Conservation (phyloP, 805 yeast genomes). For the Pichia thaimueangensis region DNA sequence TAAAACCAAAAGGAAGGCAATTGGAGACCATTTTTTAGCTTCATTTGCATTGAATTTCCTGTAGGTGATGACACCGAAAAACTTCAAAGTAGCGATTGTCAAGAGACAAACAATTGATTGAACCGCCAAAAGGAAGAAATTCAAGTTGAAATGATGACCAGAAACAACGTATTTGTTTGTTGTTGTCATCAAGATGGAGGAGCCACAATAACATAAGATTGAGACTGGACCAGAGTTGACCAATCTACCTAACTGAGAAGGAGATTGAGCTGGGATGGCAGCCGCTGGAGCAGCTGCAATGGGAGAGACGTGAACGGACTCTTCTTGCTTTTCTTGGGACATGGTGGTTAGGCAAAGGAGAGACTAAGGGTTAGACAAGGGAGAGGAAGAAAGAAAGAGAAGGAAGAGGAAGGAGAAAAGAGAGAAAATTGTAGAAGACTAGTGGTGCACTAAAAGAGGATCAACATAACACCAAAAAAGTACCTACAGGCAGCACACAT, state of each 20-base stretch:
- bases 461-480: not conserved
- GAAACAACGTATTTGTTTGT: slow-evolving; percentile 93
- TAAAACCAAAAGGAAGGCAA: slow-evolving; percentile 77
- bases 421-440: not conserved
- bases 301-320: not conserved
- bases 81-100: slow-evolving; percentile 67
- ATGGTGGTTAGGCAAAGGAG: not conserved
- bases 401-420: not conserved
- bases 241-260: slow-evolving; percentile 18
- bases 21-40: slow-evolving; percentile 94
- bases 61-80: slow-evolving; percentile 72
- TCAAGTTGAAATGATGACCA: slow-evolving; percentile 65
- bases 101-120: slow-evolving; percentile 80
- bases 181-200: slow-evolving; percentile 95
- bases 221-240: slow-evolving; percentile 61
- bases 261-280: slow-evolving; percentile 12
- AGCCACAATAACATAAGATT: slow-evolving; percentile 77
- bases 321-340: slow-evolving; percentile 8
- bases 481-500: too few species aligned
- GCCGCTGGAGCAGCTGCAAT: slow-evolving; percentile 11
- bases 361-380: not conserved
- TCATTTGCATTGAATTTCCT: slow-evolving; percentile 81
- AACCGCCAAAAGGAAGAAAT: slow-evolving; percentile 81
- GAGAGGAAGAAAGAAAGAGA: not conserved
- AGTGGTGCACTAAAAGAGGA: too few species aligned